Base-by-base conservation (phyloP, 768 basidiomycete genomes). In the Agaricus blazei region DNA sequence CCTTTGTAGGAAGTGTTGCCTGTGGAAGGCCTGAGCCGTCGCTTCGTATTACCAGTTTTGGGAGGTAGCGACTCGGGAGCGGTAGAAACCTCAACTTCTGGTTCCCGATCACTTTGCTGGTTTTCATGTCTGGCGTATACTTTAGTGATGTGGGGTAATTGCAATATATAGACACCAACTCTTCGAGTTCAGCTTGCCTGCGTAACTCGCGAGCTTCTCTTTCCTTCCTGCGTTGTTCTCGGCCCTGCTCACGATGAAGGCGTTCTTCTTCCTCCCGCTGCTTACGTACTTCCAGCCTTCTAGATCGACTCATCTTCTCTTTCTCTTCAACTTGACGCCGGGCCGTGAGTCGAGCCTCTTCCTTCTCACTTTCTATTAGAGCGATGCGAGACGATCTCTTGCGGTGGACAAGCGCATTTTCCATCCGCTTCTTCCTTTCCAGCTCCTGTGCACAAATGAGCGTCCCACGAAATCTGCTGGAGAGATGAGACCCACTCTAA, bases 301-400 rank as follows among this genome's bases (percentile, higher is more conserved):
- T 71, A 19, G 83, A 75, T 24, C 90, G 83, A 51, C 82, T 77
- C 65, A 79, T 75, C 63, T 83, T 87, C 66, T 87, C 86, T 23
- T 80, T 78, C 43, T 84, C 86, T 56, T 92, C 89, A 2, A 74
- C 79, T 58, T 79, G 81, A 62, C 73, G 79, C 56, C 75, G 72
- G n/a, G 82, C 81, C 7, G 80, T 77, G 26, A 81, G 68, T 36
- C 81, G 75, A 23, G 85, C 84, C 59, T 88, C 83, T 67, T 93
- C 88, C 60, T 82, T 83, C 67, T 90, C 91, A 36, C 73, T 81
- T 67, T 96, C 93, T 61, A 83, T 87, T 38, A 85, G 71, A 3
- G 91, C 89, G 55, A 97, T 84, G 31, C 95, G 88, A 15, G 91
- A 91, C 0, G 93, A 96, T 24, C 94, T 87, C 68, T 98, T 97